These are phyloP conservation scores for Didymosphaeria variabile DNA, from an alignment of 2,329 filamentous ascomycete species.

Conservation along the genomic window DNA sequence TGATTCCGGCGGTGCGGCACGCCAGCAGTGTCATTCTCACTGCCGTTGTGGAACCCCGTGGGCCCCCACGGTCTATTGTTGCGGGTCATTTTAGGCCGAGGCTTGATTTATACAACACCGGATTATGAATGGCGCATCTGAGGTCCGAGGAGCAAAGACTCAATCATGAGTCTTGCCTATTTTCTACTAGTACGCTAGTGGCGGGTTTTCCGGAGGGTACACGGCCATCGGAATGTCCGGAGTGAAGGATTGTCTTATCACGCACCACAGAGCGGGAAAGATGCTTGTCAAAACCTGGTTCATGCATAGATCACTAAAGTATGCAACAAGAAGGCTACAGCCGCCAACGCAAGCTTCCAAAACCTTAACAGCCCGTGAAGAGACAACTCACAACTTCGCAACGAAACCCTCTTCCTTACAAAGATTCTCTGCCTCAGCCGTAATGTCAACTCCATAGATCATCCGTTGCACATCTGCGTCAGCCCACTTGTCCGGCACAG, in stretches of 20 bases:
- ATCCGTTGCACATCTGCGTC: conserved; percentile 61
- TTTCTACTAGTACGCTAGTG: too few species aligned
- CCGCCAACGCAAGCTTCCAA: not conserved
- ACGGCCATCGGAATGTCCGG: too few species aligned
- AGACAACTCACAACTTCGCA: conserved; percentile 32
- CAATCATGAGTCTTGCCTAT: too few species aligned
- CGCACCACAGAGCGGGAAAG: not conserved
- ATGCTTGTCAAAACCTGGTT: not conserved
- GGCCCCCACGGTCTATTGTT: conserved; percentile 1
- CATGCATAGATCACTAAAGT: not conserved
- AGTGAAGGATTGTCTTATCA: not conserved
- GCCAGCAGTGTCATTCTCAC: not conserved
- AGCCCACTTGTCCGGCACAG: conserved; percentile 62
- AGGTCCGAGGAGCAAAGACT: not conserved
- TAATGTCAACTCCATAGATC: conserved; percentile 59
- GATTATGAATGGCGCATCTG: not conserved
- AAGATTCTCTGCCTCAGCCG: conserved; percentile 54
- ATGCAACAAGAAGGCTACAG: not conserved
- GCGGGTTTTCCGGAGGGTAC: too few species aligned
- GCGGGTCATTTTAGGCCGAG: not conserved
- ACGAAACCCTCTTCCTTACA: conserved; percentile 49
- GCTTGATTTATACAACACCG: not conserved
- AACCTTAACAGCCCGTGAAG: not conserved
- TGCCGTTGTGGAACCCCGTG: conserved; percentile 8
- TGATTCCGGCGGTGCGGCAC: not conserved